phyloP scores from a whole-genome alignment of 1,139 yeast genomes.

The Geotrichum siamense region DNA sequence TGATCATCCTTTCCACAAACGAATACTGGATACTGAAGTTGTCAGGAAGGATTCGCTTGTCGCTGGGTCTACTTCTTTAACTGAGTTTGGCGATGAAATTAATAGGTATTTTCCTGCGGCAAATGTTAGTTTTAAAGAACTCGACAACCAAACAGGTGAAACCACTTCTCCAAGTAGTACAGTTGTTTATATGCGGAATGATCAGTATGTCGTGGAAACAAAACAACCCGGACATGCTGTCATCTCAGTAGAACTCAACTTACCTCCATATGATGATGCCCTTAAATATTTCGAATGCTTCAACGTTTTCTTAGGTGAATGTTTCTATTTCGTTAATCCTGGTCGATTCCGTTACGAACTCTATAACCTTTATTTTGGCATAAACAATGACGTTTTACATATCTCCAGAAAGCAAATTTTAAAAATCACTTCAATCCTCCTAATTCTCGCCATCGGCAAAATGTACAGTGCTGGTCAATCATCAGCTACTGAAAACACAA shows the following conservation, averaged over 20 bases:
- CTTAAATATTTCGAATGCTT: slow-evolving; percentile 68
- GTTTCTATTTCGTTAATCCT: slow-evolving; percentile 80
- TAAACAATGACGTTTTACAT: slow-evolving; percentile 3
- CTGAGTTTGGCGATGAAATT: slow-evolving; percentile 20
- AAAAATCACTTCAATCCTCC: slow-evolving; percentile 60
- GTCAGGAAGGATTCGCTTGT: slow-evolving; percentile 6
- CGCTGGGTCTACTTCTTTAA: slow-evolving; percentile 6
- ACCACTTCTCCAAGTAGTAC: neutral
- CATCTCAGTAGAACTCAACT: slow-evolving; percentile 38
- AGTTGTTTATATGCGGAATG: neutral
- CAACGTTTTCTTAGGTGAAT: slow-evolving; percentile 72
- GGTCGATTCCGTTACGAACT: slow-evolving; percentile 37
- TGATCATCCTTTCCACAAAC: neutral
- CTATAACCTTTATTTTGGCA: slow-evolving; percentile 28
- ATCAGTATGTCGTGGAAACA: slow-evolving; percentile 1
- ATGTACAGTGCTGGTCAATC: slow-evolving; percentile 43
- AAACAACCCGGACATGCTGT: slow-evolving; percentile 5
- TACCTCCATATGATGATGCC: slow-evolving; percentile 75
- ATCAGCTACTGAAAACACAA: neutral
- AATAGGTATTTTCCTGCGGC: slow-evolving; percentile 18
- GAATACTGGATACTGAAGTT: neutral
- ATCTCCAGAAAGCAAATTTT: slow-evolving; percentile 19
- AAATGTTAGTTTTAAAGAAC: slow-evolving; percentile 15
- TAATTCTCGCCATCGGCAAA: slow-evolving; percentile 78
- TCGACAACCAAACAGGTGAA: slow-evolving; percentile 9